These are phyloP conservation scores for Fusarium veterinarium DNA, from an alignment of 2,329 filamentous ascomycete species.

Conservation along the genomic window DNA sequence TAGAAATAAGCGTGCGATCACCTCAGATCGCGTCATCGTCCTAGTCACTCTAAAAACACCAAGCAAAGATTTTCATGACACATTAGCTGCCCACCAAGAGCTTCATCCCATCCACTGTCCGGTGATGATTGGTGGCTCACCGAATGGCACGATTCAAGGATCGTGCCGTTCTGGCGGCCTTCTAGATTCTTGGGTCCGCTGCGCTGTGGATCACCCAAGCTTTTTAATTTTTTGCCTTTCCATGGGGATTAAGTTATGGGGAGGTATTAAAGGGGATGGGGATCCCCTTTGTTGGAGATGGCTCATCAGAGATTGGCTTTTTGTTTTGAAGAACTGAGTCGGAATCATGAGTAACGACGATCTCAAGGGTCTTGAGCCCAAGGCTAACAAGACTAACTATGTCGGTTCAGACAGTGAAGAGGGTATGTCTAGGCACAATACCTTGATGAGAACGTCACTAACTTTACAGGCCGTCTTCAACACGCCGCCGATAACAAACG, in stretches of 20 bases:
- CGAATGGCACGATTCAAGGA: conserved; percentile 36
- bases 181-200: conserved; percentile 39
- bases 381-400: conserved; percentile 27
- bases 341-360: conserved; percentile 39
- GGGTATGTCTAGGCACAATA: conserved; percentile 19
- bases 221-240: conserved; percentile 30
- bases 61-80: conserved; percentile 36
- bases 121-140: not conserved
- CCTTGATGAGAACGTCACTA: not conserved
- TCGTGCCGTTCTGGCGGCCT: conserved; percentile 39
- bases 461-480: conserved; percentile 47
- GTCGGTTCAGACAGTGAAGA: conserved; percentile 39
- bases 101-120: not conserved
- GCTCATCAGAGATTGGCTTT: conserved; percentile 4
- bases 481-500: conserved; percentile 61
- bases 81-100: conserved; percentile 30
- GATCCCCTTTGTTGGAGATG: not conserved
- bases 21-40: conserved; percentile 48
- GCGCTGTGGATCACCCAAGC: conserved; percentile 12
- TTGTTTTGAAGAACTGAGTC: not conserved
- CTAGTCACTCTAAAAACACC: conserved; percentile 34
- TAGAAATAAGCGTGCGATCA: conserved; percentile 35
- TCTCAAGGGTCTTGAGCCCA: conserved; percentile 28
- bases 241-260: conserved; percentile 3
- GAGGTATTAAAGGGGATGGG: conserved; percentile 27